Evolutionary conservation across 257 asterid genomes (phyloP).

Genomic region (Marsdenia floribunda): DNA sequence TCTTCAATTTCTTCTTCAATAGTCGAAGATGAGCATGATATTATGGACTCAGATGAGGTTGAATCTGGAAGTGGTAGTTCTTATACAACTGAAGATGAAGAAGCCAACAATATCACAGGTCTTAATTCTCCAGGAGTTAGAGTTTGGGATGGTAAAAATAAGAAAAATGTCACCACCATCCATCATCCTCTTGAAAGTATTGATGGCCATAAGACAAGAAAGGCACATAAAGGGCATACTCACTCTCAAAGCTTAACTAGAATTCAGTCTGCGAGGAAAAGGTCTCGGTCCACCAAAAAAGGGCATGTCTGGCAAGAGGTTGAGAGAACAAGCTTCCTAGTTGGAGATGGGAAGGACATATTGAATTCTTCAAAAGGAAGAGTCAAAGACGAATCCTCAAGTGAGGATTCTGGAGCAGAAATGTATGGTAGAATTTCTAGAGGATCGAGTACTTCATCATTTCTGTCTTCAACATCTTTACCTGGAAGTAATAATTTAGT

Average conservation of each 20-base stretch:
- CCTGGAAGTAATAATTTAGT: conserved; percentile 53
- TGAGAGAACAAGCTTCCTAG: conserved; percentile 63
- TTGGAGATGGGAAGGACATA: conserved; percentile 72
- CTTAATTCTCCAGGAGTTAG: conserved; percentile 81
- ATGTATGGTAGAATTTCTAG: conserved; percentile 47
- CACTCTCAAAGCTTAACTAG: conserved; percentile 42
- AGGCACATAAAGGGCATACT: conserved; percentile 37
- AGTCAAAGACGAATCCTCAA: conserved; percentile 45
- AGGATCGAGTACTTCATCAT: conserved; percentile 70
- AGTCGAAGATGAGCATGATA: conserved; percentile 44
- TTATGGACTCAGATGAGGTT: conserved; percentile 41
- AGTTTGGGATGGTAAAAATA: conserved; percentile 92
- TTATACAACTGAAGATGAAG: conserved; percentile 70
- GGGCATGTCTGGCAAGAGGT: conserved; percentile 81
- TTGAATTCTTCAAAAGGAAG: conserved; percentile 42
- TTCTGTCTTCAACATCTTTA: conserved; percentile 54
- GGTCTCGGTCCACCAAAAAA: conserved; percentile 48
- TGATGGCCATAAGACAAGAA: conserved; percentile 49
- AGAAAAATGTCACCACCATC: conserved; percentile 62
- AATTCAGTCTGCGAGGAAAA: conserved; percentile 57
- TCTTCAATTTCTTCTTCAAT: conserved; percentile 21
- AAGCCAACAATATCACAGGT: conserved; percentile 55
- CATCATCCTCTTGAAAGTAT: conserved; percentile 92
- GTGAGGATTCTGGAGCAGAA: conserved; percentile 82
- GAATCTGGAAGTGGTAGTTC: conserved; percentile 71